Evolutionary conservation across 305 asterid genomes (phyloP), one percentile per base, ranked within the genome.

Genomic region (Fraxinus albicans): DNA sequence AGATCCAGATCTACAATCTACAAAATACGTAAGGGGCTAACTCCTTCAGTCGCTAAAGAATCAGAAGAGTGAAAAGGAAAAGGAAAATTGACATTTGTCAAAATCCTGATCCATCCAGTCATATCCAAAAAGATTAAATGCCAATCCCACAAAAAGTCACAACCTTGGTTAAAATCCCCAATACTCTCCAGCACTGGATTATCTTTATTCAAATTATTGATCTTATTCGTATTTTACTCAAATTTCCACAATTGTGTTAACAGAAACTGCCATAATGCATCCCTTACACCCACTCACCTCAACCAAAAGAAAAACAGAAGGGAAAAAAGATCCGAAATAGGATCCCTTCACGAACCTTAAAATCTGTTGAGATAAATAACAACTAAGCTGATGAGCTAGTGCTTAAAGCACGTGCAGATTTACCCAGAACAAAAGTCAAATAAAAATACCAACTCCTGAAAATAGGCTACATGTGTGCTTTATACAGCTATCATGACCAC

Each of bases 401-500:
- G 58, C 80, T 38, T 25, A 34, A 81, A 44, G 76, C 38, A 77
- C 77, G 17, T 72, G 72, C 70, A 21, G 40, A 65, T 50, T 33
- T 36, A 15, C 17, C 44, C 50, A 12, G 55, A 29, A 75, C 17
- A 35, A 55, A 77, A 74, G 77, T 73, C 34, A 50, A 79, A 38
- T 69, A 33, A 47, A 38, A 85, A 15, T 31, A 29, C 27, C 17
- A 3, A 53, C 65, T 17, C 23, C 65, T 53, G n/a, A 53, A 53
- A 53, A n/a, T 53, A 17, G 83, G 42, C 34, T 15, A 72, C 15
- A 27, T 34, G 80, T 69, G 73, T 42, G n/a, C 58, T 47, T 40
- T 21, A 29, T 5, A 19, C 53, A 4, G 42, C 60, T 74, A 84
- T 85, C 76, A 40, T 73, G 83, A 78, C 77, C 80, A 55, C 33